phyloP scores from a whole-genome alignment of 345 rosid genomes.

The Passiflora organensis region DNA sequence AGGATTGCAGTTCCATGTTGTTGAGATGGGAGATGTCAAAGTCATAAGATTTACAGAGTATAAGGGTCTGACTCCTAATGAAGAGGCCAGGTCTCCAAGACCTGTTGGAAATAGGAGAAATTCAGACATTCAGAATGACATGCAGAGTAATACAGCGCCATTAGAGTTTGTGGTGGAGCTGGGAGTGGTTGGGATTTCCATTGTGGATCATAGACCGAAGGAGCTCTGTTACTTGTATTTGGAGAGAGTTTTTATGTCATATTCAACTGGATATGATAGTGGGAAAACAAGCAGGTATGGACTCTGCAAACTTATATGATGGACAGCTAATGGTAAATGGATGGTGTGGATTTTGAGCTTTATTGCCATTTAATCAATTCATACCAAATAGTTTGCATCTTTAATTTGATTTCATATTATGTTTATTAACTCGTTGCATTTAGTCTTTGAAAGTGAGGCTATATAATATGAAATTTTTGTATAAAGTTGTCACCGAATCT shows the following conservation, averaged over 20 bases:
- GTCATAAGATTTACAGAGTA: constrained; percentile 62
- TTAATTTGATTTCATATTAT: no score
- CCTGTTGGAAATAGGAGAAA: constrained; percentile 39
- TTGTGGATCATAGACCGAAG: constrained; percentile 81
- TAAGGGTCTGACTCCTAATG: constrained; percentile 27
- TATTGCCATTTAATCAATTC: no score
- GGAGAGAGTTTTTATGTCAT: constrained; percentile 73
- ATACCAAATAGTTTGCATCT: no score
- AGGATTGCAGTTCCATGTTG: constrained; percentile 56
- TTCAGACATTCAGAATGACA: constrained; percentile 34
- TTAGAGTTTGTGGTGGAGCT: constrained; percentile 78
- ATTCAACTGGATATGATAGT: constrained; percentile 86
- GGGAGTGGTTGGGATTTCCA: constrained; percentile 85
- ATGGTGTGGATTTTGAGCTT: no score
- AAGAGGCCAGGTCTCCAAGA: constrained; percentile 35
- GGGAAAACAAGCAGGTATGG: constrained; percentile 92
- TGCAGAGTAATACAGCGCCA: constrained; percentile 38
- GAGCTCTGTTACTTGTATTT: constrained; percentile 72
- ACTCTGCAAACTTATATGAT: neutral
- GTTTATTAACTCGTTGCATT: no score
- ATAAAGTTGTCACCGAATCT: no score
- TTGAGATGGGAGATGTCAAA: constrained; percentile 63
- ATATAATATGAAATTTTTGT: no score
- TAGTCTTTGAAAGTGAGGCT: no score
- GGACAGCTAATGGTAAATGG: no score